Base-by-base conservation (phyloP, 2,329 filamentous ascomycete genomes). In the Aureobasidium pullulans region DNA sequence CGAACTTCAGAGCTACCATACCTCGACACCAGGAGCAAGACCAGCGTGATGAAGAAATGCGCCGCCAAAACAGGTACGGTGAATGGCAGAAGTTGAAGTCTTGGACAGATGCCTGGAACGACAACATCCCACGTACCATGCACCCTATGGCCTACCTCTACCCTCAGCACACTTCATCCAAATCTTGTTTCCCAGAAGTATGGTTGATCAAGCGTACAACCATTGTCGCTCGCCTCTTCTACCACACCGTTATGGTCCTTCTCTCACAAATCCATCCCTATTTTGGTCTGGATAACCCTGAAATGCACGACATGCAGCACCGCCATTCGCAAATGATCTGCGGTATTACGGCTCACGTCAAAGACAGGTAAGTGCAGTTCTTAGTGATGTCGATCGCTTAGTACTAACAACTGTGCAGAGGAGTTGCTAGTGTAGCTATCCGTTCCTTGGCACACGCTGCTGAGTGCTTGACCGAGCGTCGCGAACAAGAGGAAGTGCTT, bases 121-220 rank as follows among this genome's bases (percentile, higher is more conserved):
- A 83, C 56, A 83, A 81, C 57, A 87, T 90, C 32, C 93, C 93
- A 2, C 80, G 87, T 59, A 90, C 89, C 1, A 96, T 97, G 90
- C 86, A 89, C 65, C 89, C 92, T 0, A 84, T 95, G 71, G 89
- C 87, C 1, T 91, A 90, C 69, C 75, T 94, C 1, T 83, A 86
- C 60, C 79, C 87, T 1, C 82, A 83, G 61, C 84, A 88, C 66
- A 86, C 85, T 0, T 79, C 77, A 32, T 81, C 82, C 1, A 86
- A 86, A 64, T 95, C 90, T 2, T 76, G 83, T 1, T 96, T 96
- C 67, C 92, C 93, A 0, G 88, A 94, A 70, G 83, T 96, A 40
- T 96, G 91, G 90, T 79, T 96, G 54, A 85, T 93, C 66, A 94
- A 94, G 72, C 83, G 89, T 60, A 82, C 89, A 3, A 89, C 90